Evolutionary conservation across 2,329 filamentous ascomycete species (phyloP).

Genomic region (Fragosphaeria purpurea): DNA sequence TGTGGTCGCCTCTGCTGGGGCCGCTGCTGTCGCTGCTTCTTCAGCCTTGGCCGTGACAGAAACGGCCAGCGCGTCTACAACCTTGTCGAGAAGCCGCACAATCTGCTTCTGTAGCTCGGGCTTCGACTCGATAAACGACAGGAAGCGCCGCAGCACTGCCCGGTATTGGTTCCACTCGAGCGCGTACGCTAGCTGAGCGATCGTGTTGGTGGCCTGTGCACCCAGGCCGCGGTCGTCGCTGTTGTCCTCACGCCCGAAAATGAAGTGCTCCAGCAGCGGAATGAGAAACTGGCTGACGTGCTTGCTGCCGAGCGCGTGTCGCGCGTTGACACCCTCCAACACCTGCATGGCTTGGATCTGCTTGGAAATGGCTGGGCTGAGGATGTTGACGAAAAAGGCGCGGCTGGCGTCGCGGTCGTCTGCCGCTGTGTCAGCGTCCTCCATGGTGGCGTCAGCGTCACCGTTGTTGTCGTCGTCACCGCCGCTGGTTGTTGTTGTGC

Average conservation of each 20-base stretch:
- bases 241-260: conserved; percentile 67
- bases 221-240: conserved; percentile 75
- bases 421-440: conserved; percentile 1
- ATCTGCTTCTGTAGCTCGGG: conserved; percentile 78
- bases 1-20: conserved; percentile 31
- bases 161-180: conserved; percentile 89
- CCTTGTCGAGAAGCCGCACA: conserved; percentile 68
- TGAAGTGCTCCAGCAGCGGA: conserved; percentile 86
- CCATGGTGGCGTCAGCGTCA: conserved; percentile 2
- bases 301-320: conserved; percentile 53
- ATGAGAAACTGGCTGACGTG: conserved; percentile 83
- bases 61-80: conserved; percentile 64
- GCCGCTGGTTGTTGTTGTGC: conserved; percentile 37
- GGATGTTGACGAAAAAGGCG: conserved; percentile 85
- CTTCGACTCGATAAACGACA: conserved; percentile 70
- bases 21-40: neutral
- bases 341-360: conserved; percentile 75
- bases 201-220: conserved; percentile 73
- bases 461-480: conserved; percentile 19
- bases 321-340: conserved; percentile 57
- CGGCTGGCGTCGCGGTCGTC: conserved; percentile 36
- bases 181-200: conserved; percentile 63
- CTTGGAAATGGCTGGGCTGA: conserved; percentile 80
- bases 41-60: conserved; percentile 31
- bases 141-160: conserved; percentile 72